Percentiles rank a stretch among this genome's conserved stretches.
Conservation (phyloP, 2,329 filamentous ascomycete species). For the Myriosclerotinia curreyana region DNA sequence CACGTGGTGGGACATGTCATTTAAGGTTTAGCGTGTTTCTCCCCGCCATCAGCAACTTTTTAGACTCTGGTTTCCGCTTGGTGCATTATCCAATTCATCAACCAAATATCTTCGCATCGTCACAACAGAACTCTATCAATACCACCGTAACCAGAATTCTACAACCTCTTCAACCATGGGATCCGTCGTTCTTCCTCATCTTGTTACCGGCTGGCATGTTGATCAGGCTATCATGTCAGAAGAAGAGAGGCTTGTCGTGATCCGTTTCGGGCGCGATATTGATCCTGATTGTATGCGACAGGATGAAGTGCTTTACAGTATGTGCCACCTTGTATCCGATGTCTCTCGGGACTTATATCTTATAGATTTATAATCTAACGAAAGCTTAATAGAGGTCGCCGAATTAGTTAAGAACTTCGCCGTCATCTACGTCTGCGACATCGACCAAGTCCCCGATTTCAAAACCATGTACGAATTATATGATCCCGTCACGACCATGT, state of each 20-base stretch:
- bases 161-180: constrained; percentile 44
- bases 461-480: constrained; percentile 94
- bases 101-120: not conserved
- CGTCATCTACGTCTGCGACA: constrained; percentile 90
- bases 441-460: constrained; percentile 87
- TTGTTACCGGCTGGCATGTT: constrained; percentile 93
- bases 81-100: too few species aligned
- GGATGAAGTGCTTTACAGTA: constrained; percentile 88
- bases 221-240: constrained; percentile 90
- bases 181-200: constrained; percentile 87
- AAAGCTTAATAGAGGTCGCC: constrained; percentile 57
- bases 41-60: not conserved
- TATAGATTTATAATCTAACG: not conserved
- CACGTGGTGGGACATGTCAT: not conserved
- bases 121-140: not conserved
- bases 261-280: constrained; percentile 86
- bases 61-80: not conserved
- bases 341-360: too few species aligned
- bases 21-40: not conserved
- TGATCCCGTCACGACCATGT: constrained; percentile 93
- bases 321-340: constrained; percentile 20
- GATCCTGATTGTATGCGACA: constrained; percentile 78
- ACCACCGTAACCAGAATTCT: not conserved
- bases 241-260: constrained; percentile 88
- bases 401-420: constrained; percentile 92